Evolutionary conservation across 2,329 filamentous ascomycete genomes (phyloP), one percentile per base, ranked within the genome.

Genomic region (Pestalotiopsis sp.): DNA sequence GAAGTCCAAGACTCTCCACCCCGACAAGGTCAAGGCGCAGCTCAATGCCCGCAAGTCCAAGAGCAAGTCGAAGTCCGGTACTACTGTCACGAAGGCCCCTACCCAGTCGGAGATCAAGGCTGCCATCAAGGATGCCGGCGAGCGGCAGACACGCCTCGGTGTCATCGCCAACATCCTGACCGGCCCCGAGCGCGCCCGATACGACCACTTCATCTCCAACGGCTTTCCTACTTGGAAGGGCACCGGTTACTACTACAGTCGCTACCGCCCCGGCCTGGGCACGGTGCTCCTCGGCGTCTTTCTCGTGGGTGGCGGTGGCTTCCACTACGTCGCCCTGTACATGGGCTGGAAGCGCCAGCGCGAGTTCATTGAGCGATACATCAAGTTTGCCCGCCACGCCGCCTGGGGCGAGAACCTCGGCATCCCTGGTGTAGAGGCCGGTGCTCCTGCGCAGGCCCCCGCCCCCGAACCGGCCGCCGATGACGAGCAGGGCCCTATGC

Each of bases 171-270:
- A 94, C 77, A 92, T 99, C 77, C 90, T 99, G 66, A 91, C 93
- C 74, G 94, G 95, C 1, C 85, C 92, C 3, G 88, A 88, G 67
- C 89, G 96, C 71, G 92, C 93, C 74, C 92, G 96, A 71, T 99
- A 99, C 82, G 95, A 99, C 80, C 92, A 98, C 81, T 99, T 98
- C 84, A 82, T 98, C 70, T 83, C 85, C 79, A 94, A 98, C 81
- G 96, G 96, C 70, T 99, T 99, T 84, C 96, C 96, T 39, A 90
- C 89, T 68, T 99, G 96, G 96, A 95, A 95, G 84, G 96, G 96
- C 69, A 98, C 95, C 59, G 95, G 96, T 71, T 99, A 99, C 87
- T 99, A 98, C 87, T 99, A 99, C 85, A 91, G 90, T 76, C 91
- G 96, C 68, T 98, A 95, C 87, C 90, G 96, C 23, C 96, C 96